A percentile compares a stretch with the other conserved stretches of the same genome.
Evolutionary conservation across 805 yeast genomes (phyloP).

Genomic region (Lipomyces chichibuensis): DNA sequence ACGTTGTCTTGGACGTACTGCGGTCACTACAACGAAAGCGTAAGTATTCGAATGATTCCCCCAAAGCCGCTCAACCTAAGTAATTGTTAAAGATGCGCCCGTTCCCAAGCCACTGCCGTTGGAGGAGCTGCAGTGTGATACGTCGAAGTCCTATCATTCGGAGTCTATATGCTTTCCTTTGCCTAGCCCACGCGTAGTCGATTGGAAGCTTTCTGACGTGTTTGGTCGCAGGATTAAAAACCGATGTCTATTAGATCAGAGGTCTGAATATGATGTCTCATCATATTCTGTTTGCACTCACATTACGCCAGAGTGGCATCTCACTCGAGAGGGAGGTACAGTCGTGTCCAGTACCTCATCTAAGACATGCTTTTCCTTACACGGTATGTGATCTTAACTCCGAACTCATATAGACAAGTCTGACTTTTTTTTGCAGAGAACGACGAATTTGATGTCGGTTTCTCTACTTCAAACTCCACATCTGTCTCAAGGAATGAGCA

Average conservation of each 20-base stretch:
- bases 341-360: constrained; percentile 17
- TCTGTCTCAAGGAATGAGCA: constrained; percentile 46
- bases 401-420: background rate
- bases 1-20: constrained; percentile 71
- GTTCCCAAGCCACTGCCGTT: constrained; percentile 81
- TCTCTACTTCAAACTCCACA: constrained; percentile 51
- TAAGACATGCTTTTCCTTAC: constrained; percentile 43
- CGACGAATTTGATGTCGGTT: constrained; percentile 21
- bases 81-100: constrained; percentile 50
- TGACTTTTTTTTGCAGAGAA: background rate
- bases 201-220: constrained; percentile 61
- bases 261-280: constrained; percentile 1
- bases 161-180: constrained; percentile 79
- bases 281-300: constrained; percentile 19
- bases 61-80: background rate
- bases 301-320: constrained; percentile 20
- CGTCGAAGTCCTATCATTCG: constrained; percentile 56
- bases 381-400: constrained; percentile 9
- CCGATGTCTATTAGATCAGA: constrained; percentile 51
- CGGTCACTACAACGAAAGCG: constrained; percentile 59
- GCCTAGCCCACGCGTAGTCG: constrained; percentile 52
- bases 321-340: constrained; percentile 21
- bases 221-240: constrained; percentile 74
- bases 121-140: constrained; percentile 73
- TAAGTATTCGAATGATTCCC: background rate